These are phyloP conservation scores for Alternaria postmessia DNA, from an alignment of 2,329 filamentous ascomycete genomes.

Conservation along the genomic window DNA sequence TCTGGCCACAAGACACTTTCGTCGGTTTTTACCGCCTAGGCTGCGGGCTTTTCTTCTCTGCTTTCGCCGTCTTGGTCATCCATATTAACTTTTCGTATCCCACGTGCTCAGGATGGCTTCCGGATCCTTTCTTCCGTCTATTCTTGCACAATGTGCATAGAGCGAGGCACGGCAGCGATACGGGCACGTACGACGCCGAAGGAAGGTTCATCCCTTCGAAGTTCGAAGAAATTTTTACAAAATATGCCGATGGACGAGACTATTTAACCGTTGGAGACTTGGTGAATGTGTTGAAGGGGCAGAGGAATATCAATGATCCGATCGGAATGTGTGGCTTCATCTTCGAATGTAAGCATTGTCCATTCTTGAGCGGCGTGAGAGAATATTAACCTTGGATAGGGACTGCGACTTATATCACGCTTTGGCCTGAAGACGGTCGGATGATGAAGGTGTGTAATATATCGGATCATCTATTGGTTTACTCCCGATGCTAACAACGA, in stretches of 20 bases:
- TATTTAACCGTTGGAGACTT: conserved; percentile 53
- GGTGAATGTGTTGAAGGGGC: conserved; percentile 50
- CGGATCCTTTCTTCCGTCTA: conserved; percentile 56
- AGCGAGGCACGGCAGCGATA: conserved; percentile 56
- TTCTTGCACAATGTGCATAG: conserved; percentile 53
- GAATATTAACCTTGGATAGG: conserved; percentile 36
- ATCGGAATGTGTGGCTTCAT: conserved; percentile 57
- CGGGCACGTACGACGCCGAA: conserved; percentile 55
- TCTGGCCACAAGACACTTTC: conserved; percentile 63
- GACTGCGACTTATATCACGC: conserved; percentile 61
- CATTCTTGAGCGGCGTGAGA: background rate
- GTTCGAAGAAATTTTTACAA: conserved; percentile 60
- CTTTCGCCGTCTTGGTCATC: conserved; percentile 58
- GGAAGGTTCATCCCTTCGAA: conserved; percentile 57
- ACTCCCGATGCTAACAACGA: background rate
- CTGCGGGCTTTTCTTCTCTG: conserved; percentile 55
- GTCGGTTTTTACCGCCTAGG: conserved; percentile 57
- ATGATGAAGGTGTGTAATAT: conserved; percentile 55
- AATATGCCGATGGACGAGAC: conserved; percentile 53
- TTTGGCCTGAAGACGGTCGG: conserved; percentile 64
- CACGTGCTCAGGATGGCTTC: conserved; percentile 53
- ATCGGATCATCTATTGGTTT: background rate
- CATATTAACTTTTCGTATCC: conserved; percentile 61
- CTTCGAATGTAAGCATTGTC: conserved; percentile 52
- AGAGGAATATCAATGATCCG: conserved; percentile 53